Evolutionary conservation across 2,329 filamentous ascomycete species (phyloP).

Genomic region (Aureobasidium lini): DNA sequence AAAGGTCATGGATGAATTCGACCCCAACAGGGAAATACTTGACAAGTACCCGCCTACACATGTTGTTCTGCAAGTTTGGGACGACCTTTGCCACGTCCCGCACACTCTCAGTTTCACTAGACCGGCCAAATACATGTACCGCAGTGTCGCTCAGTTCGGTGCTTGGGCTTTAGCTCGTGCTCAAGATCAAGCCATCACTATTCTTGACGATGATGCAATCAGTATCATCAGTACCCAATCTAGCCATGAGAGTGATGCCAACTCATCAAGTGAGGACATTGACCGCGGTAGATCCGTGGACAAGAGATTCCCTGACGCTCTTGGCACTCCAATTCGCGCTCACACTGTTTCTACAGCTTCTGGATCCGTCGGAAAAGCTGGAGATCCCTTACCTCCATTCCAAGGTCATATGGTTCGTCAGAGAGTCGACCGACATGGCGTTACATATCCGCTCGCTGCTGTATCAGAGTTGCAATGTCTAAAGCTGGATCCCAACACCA

Average conservation of each 20-base stretch:
- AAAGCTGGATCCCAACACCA: constrained; percentile 53
- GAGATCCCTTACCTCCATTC: constrained; percentile 74
- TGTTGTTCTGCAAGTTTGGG: constrained; percentile 93
- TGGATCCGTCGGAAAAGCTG: constrained; percentile 68
- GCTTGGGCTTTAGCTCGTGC: constrained; percentile 83
- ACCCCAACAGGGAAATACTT: constrained; percentile 47
- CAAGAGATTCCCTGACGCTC: constrained; percentile 9
- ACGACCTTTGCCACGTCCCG: constrained; percentile 85
- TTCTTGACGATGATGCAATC: constrained; percentile 68
- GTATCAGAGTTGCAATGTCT: constrained; percentile 59
- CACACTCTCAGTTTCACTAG: constrained; percentile 91
- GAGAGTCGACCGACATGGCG: constrained; percentile 69
- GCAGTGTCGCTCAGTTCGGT: constrained; percentile 84
- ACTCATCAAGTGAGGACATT: not conserved
- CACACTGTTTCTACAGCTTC: constrained; percentile 9
- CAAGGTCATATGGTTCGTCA: constrained; percentile 87
- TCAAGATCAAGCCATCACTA: constrained; percentile 72
- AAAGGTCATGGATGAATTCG: constrained; percentile 54
- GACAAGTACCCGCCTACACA: constrained; percentile 72
- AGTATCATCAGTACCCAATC: constrained; percentile 58
- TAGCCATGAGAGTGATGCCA: constrained; percentile 23
- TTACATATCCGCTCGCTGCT: constrained; percentile 59
- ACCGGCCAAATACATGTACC: constrained; percentile 95
- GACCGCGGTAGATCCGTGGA: constrained; percentile 12
- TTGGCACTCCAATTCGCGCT: constrained; percentile 18